Conservation (phyloP, 1,284 basidiomycete genomes). For the Irpex rosettiformis region DNA sequence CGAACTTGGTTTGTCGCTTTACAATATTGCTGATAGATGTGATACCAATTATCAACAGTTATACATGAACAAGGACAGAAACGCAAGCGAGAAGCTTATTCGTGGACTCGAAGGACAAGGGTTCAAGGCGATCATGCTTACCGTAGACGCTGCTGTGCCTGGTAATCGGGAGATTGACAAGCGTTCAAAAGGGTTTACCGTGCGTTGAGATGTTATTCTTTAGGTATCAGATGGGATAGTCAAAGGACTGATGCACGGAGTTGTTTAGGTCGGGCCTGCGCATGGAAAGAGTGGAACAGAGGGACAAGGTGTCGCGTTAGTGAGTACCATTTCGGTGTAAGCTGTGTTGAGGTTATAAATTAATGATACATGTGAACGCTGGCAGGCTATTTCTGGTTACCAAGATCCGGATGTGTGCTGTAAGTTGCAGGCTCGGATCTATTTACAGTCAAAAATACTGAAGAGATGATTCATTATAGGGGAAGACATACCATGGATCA, state of each 20-base stretch:
- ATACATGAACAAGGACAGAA: slow-evolving; percentile 56
- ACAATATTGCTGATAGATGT: neutral
- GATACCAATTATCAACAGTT: no score
- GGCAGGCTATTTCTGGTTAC: slow-evolving; percentile 34
- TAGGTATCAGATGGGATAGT: no score
- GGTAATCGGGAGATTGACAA: slow-evolving; percentile 52
- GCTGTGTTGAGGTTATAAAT: neutral
- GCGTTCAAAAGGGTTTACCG: slow-evolving; percentile 19
- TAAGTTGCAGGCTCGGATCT: slow-evolving; percentile 28
- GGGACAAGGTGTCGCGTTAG: slow-evolving; percentile 41
- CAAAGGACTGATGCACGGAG: slow-evolving; percentile 34
- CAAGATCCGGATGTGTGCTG: slow-evolving; percentile 59
- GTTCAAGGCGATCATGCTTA: slow-evolving; percentile 53
- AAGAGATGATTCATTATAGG: slow-evolving; percentile 12
- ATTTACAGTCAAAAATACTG: neutral
- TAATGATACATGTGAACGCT: neutral
- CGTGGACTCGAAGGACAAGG: slow-evolving; percentile 47
- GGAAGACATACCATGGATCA: slow-evolving; percentile 38
- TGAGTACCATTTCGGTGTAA: slow-evolving; percentile 15
- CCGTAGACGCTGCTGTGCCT: slow-evolving; percentile 65
- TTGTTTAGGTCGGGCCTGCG: slow-evolving; percentile 21
- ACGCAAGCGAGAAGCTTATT: slow-evolving; percentile 50
- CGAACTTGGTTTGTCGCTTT: no score
- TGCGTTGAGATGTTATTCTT: no score
- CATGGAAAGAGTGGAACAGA: slow-evolving; percentile 35